Base-by-base conservation (phyloP, 1,284 basidiomycete genomes). In the Apiotrichum mycotoxinovorans region DNA sequence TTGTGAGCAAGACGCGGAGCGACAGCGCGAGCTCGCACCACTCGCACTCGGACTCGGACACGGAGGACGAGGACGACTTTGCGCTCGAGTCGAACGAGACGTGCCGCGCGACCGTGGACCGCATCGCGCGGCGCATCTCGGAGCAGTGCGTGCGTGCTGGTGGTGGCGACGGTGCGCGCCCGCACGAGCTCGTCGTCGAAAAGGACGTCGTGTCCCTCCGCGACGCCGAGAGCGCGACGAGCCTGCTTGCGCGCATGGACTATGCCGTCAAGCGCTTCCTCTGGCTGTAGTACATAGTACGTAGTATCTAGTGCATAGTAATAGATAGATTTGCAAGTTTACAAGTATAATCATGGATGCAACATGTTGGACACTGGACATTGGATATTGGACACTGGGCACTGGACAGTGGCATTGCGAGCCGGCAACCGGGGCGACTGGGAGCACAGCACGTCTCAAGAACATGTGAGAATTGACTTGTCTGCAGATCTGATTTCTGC, bases 191-290 rank as follows among this genome's bases (percentile, higher is more conserved):
- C 63, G 79, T 92, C 30, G 78, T 69, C 9, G 81, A 86, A 50
- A 82, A 83, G 65, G 90, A 92, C 71, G 84, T 95, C n/a, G 59
- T 51, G 56, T 91, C 89, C 66, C 73, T 92, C 65, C 81, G 81
- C 4, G 90, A 95, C 63, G 91, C 91, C 1, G 85, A 87, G 73
- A 82, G 83, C 58, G 84, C 86, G 78, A 93, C 89, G 3, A 88
- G 84, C 57, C 79, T 93, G 62, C 87, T 89, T 71, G 84, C 89
- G 11, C 89, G 91, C 78, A 87, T 93, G 84, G 91, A 94, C 71
- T 91, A 93, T 72, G 88, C 88, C 1, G 81, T 93, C 59, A 94
- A 93, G 80, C 80, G 90, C 62, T 79, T 93, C 69, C 76, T 93
- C 60, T 94, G 91, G 91, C 76, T 93, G 49, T 75, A 59, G 37